Percentiles rank a stretch among this genome's conserved stretches.
Evolutionary conservation across 2,329 filamentous ascomycete genomes (phyloP).

Genomic region (Stagonosporopsis rhizophila): DNA sequence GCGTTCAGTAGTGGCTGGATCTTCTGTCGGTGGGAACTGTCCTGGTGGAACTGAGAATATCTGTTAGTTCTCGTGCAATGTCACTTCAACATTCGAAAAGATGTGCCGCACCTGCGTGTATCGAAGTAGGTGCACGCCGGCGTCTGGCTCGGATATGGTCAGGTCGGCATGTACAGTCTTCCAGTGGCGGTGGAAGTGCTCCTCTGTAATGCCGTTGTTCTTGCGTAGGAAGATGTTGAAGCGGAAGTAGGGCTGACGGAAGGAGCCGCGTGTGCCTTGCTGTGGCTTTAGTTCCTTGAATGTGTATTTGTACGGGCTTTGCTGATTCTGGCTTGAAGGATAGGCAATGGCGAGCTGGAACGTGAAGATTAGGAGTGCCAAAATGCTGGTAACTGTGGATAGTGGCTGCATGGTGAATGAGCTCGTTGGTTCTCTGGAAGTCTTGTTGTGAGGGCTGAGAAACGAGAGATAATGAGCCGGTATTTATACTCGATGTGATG

Average conservation of each 20-base stretch:
- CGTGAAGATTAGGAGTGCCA: neutral
- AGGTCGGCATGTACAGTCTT: conserved; percentile 23
- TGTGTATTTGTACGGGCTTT: neutral
- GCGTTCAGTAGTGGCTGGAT: conserved; percentile 7
- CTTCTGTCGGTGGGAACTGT: neutral
- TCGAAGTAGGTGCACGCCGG: conserved; percentile 10
- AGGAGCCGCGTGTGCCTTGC: neutral
- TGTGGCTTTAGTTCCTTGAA: conserved; percentile 7
- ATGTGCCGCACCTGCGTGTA: conserved; percentile 18
- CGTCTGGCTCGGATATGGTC: conserved; percentile 8
- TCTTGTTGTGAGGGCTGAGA: neutral
- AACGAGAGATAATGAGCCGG: neutral
- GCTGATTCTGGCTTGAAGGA: neutral
- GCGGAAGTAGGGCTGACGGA: conserved; percentile 9
- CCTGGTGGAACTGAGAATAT: conserved; percentile 18
- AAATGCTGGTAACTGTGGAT: neutral
- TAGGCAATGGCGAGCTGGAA: neutral
- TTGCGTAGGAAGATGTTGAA: conserved; percentile 15
- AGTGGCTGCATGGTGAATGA: neutral
- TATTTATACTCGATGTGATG: neutral
- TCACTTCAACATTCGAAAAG: neutral
- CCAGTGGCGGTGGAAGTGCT: conserved; percentile 24
- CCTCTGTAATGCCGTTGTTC: conserved; percentile 11
- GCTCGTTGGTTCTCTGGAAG: neutral
- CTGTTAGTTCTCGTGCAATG: neutral